Base-by-base conservation (phyloP, 2,329 filamentous ascomycete genomes). In the Sarocladiaceae sp. region DNA sequence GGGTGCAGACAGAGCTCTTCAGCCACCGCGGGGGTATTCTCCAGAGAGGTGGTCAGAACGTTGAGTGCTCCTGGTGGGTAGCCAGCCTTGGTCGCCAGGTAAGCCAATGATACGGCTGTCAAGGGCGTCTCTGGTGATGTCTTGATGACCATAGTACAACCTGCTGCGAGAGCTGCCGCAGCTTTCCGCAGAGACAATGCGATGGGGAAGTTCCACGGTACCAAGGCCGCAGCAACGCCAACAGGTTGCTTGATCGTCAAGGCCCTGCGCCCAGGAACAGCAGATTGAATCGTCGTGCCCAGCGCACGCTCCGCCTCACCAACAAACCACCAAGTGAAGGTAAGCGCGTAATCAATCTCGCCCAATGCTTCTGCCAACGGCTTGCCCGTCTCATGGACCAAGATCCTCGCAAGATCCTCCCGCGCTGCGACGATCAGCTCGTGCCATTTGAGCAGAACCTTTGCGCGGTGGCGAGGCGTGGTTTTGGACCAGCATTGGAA, bases 131-230 rank as follows among this genome's bases (percentile, higher is more conserved):
- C 82, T 1, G 83, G 83, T 3, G 78, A 82, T 2, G 83, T 81
- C 63, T 88, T 88, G 12, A 78, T 70, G 15, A 90, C 70, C 78
- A 90, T 85, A 1, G 83, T 86, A 59, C 83, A 88, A 15, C 84
- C 85, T 12, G 83, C 83, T 20, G 84, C 85, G 19, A 88, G 65
- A 1, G 78, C 78, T 1, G 78, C 66, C 2, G 61, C 65, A 9
- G 65, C 60, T 47, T 74, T 73, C 13, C 69, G 55, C 16, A 70
- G 60, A 6, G 71, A 62, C 60, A 78, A 72, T 9, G 70, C 72
- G 18, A 71, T 58, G 11, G 74, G 74, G 51, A 83, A 85, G 61
- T 85, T 83, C 80, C 78, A 64, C 0, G 62, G 61, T 7, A 65
- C 56, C 7, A 65, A 51, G 12, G 58, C 61, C 2, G 57, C 61